Conservation (phyloP, 2,329 filamentous ascomycete species). For the Arthroderma sp. region DNA sequence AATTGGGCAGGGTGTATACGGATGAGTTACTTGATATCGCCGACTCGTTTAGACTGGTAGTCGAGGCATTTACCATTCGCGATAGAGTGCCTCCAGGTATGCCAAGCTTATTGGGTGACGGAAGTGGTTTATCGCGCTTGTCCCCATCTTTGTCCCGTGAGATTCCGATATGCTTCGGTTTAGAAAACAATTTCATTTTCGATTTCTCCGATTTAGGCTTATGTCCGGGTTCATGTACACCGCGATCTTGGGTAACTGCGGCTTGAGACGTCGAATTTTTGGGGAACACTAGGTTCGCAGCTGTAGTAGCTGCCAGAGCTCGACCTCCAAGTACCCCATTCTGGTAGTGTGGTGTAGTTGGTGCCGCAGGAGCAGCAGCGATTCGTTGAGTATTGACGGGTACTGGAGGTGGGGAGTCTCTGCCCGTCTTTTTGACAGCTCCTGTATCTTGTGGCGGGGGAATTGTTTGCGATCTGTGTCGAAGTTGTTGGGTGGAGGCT, state of each 20-base stretch:
- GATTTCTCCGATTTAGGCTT: conserved; percentile 47
- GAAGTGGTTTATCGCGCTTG: conserved; percentile 38
- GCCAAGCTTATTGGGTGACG: conserved; percentile 46
- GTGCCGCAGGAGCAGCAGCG: conserved; percentile 5
- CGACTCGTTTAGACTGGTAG: conserved; percentile 45
- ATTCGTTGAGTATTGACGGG: conserved; percentile 15
- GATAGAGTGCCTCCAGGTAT: conserved; percentile 40
- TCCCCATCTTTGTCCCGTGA: conserved; percentile 47
- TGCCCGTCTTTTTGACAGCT: conserved; percentile 18
- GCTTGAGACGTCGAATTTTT: conserved; percentile 23
- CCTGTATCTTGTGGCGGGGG: conserved; percentile 26
- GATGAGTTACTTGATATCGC: conserved; percentile 41
- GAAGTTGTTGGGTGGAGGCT: conserved; percentile 25
- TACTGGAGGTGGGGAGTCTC: conserved; percentile 22
- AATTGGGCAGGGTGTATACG: conserved; percentile 48
- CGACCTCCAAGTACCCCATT: conserved; percentile 40
- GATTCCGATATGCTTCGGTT: conserved; percentile 51
- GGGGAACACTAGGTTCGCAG: conserved; percentile 50
- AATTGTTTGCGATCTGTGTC: conserved; percentile 45
- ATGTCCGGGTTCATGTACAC: conserved; percentile 8
- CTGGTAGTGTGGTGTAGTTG: conserved; percentile 26
- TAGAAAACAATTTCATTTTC: conserved; percentile 57
- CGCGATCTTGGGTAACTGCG: background rate
- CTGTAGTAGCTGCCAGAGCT: conserved; percentile 45
- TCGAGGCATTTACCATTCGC: conserved; percentile 46